These are phyloP conservation scores for Coleophoma crateriformis DNA, from an alignment of 2,329 filamentous ascomycete genomes.

Conservation along the genomic window DNA sequence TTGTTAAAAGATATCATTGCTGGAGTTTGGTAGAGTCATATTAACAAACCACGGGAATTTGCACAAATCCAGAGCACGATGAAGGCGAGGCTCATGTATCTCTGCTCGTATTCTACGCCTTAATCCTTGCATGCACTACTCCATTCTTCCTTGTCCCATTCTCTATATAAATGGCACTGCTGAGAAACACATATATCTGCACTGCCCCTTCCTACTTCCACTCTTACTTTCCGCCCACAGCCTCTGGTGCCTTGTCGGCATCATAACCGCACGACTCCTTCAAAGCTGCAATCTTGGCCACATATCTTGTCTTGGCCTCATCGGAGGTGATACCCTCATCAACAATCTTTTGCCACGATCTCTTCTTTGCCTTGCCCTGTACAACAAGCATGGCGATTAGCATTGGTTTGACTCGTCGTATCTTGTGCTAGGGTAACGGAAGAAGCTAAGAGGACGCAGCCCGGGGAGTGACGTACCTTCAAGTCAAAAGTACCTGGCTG, in stretches of 20 bases:
- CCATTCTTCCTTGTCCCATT: too few species aligned
- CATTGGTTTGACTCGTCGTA: background rate
- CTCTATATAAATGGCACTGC: too few species aligned
- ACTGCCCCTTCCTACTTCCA: background rate
- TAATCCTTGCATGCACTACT: too few species aligned
- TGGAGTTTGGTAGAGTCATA: too few species aligned
- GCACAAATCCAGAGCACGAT: too few species aligned
- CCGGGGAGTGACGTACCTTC: conserved; percentile 30
- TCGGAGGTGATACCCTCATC: conserved; percentile 56
- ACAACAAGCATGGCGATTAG: background rate
- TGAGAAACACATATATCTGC: too few species aligned
- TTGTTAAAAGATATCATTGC: too few species aligned
- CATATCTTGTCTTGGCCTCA: conserved; percentile 71
- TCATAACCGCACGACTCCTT: conserved; percentile 67
- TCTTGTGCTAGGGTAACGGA: background rate
- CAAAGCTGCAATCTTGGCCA: conserved; percentile 64
- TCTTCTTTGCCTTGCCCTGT: conserved; percentile 72
- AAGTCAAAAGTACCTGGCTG: conserved; percentile 66
- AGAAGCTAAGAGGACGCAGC: background rate
- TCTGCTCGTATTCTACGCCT: too few species aligned
- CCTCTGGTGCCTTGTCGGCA: conserved; percentile 56
- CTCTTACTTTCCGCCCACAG: conserved; percentile 31
- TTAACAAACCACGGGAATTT: too few species aligned
- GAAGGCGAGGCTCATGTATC: too few species aligned
- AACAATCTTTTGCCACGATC: conserved; percentile 67